These are phyloP conservation scores for Desmodesmus armatus DNA, from an alignment of 139 green algal genomes.

Conservation along the genomic window DNA sequence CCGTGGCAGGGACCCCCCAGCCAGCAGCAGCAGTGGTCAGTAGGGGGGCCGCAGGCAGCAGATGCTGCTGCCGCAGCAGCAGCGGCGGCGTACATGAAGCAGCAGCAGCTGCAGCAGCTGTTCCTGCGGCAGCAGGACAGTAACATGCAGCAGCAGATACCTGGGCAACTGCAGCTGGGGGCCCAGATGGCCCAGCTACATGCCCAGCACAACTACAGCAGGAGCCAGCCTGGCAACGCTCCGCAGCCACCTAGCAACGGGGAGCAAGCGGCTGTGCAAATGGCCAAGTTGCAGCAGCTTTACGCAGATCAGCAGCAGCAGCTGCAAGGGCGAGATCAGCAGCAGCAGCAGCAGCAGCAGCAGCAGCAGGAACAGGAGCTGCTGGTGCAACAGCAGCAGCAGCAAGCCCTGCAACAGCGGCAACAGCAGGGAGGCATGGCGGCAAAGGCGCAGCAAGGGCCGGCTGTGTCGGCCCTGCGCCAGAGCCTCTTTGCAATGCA, in stretches of 20 bases:
- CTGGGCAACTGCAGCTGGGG: background rate
- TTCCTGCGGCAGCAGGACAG: background rate
- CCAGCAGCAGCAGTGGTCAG: too few species aligned
- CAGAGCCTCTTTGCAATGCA: background rate
- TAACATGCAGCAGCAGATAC: slow-evolving; percentile 15
- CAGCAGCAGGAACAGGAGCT: background rate
- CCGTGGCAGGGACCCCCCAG: background rate
- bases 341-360: background rate
- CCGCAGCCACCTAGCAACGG: background rate
- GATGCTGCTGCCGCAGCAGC: background rate
- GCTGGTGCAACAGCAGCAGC: slow-evolving; percentile 10
- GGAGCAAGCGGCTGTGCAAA: background rate
- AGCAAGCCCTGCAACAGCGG: background rate
- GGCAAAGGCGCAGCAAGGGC: background rate
- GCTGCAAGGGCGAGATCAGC: background rate
- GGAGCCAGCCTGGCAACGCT: background rate
- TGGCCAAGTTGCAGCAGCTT: background rate
- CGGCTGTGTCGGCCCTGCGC: too few species aligned
- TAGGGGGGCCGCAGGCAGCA: background rate
- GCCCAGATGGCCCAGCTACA: slow-evolving; percentile 39
- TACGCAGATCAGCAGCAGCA: background rate
- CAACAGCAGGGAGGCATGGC: too few species aligned
- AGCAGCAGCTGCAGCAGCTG: background rate
- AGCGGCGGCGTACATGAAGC: background rate
- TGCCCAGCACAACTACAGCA: background rate